phyloP scores from a whole-genome alignment of 1,284 basidiomycete genomes.

The Sporisorium sorghi region DNA sequence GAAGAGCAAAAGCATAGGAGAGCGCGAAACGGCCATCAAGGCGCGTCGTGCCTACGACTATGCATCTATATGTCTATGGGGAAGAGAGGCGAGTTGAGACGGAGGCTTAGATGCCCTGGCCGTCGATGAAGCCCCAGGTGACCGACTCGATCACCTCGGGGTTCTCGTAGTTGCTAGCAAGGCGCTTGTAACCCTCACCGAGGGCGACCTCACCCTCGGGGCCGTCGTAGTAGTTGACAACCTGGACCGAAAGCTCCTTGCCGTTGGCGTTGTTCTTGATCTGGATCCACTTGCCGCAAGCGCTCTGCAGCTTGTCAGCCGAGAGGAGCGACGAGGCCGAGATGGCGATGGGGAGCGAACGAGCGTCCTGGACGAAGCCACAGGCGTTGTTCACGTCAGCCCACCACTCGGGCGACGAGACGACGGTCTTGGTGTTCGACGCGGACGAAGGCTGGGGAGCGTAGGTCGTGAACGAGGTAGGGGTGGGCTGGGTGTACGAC shows the following conservation, averaged over 20 bases:
- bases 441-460: conserved; percentile 44
- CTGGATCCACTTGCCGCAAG: conserved; percentile 60
- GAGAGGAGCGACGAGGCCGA: conserved; percentile 38
- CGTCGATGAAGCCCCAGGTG: conserved; percentile 59
- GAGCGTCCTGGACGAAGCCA: conserved; percentile 31
- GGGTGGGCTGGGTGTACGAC: conserved; percentile 29
- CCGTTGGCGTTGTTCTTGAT: conserved; percentile 58
- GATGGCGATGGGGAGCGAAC: conserved; percentile 54
- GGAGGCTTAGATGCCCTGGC: conserved; percentile 48
- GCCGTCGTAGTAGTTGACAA: conserved; percentile 46
- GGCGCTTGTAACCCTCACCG: conserved; percentile 47
- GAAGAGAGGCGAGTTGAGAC: not conserved
- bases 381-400: conserved; percentile 38
- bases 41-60: conserved; percentile 26
- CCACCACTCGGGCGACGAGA: conserved; percentile 54
- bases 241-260: conserved; percentile 55
- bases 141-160: conserved; percentile 50
- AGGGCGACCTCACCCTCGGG: conserved; percentile 46
- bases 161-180: conserved; percentile 46
- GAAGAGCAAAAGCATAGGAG: conserved; percentile 15
- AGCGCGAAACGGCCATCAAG: conserved; percentile 12
- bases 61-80: conserved; percentile 22
- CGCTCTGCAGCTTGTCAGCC: conserved; percentile 40
- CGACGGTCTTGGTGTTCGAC: conserved; percentile 44
- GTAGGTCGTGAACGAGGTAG: conserved; percentile 24